phyloP scores from a whole-genome alignment of 768 basidiomycete genomes.

The Pisolithus microcarpus region DNA sequence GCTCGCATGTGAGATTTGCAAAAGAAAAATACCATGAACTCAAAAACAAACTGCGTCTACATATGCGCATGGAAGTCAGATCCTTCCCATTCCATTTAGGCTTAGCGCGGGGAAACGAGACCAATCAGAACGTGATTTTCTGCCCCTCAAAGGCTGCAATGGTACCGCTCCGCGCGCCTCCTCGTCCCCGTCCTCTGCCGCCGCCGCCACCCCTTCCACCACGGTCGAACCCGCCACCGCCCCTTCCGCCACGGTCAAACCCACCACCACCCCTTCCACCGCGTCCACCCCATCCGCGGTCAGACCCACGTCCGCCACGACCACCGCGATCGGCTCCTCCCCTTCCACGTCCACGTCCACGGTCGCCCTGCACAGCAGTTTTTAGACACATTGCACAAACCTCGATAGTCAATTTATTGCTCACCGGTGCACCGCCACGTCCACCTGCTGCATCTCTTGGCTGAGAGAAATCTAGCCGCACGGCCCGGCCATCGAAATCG shows the following conservation, averaged over 20 bases:
- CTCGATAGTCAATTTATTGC: constrained; percentile 16
- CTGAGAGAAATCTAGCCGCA: constrained; percentile 83
- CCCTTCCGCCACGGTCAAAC: constrained; percentile 17
- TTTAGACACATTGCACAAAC: background rate
- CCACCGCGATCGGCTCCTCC: constrained; percentile 21
- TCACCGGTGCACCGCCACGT: constrained; percentile 39
- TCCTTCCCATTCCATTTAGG: too few species aligned
- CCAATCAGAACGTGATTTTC: constrained; percentile 39
- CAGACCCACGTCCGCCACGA: too few species aligned
- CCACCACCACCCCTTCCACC: constrained; percentile 26
- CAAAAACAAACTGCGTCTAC: too few species aligned
- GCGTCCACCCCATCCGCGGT: constrained; percentile 19
- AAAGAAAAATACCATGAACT: too few species aligned
- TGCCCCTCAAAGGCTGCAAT: constrained; percentile 45
- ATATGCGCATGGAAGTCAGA: too few species aligned
- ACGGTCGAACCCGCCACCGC: constrained; percentile 35
- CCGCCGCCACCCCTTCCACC: constrained; percentile 33
- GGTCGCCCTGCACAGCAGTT: constrained; percentile 18
- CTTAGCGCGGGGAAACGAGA: too few species aligned
- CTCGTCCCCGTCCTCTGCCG: constrained; percentile 30
- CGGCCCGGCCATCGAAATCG: constrained; percentile 73
- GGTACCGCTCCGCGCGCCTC: constrained; percentile 47
- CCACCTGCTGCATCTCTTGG: constrained; percentile 63
- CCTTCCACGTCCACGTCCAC: constrained; percentile 25
- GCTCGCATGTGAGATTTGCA: too few species aligned